Evolutionary conservation across 179 eudicot genomes (phyloP), one percentile per base, ranked within the genome.

Genomic region (Silene vulgaris): DNA sequence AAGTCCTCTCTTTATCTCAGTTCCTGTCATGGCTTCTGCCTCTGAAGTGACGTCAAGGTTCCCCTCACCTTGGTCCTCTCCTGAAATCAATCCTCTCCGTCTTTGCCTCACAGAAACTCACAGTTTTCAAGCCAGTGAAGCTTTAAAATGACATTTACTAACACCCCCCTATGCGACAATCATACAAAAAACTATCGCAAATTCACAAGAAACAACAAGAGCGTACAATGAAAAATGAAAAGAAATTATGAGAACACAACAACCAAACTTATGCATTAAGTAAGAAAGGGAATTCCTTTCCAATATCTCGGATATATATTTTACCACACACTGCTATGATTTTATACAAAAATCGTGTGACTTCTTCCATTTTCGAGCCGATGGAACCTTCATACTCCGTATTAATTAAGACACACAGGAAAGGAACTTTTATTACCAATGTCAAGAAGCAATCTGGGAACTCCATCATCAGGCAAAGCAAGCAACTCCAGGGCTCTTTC

Each of bases 401-500:
- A 59, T 13, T 1, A 56, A 37, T 30, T 40, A 48, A 54, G 11
- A 43, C 48, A 43, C 48, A 65, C 20, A 71, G 60, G 60, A 13
- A 1, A 48, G 35, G 62, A 8, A 30, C 3, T 14, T 57, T 30
- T 16, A 14, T 21, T 87, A 92, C 97, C 99, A 83, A 95, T 88
- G 80, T 95, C 97, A 71, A 95, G 95, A 40, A 92, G 91, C 80
- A 95, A 86, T 83, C 89, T 85, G 43, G 97, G 96, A 16, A 89
- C 80, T 2, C 83, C 95, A 77, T 95, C 97, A 43, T 92, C 85
- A 40, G 99, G 97, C 87, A 95, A 81, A 26, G 96, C 97, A 71
- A 95, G 97, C 75, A 95, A 88, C 85, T 95, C 99, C 79, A 95
- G 40, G 63, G 99, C 99, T 79, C 99, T 86, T 74, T 90, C 97